Percentiles rank a stretch among this genome's conserved stretches.
These are phyloP conservation scores for Dothideomycetes sp. DNA, from an alignment of 2,329 filamentous ascomycete species.

Conservation along the genomic window DNA sequence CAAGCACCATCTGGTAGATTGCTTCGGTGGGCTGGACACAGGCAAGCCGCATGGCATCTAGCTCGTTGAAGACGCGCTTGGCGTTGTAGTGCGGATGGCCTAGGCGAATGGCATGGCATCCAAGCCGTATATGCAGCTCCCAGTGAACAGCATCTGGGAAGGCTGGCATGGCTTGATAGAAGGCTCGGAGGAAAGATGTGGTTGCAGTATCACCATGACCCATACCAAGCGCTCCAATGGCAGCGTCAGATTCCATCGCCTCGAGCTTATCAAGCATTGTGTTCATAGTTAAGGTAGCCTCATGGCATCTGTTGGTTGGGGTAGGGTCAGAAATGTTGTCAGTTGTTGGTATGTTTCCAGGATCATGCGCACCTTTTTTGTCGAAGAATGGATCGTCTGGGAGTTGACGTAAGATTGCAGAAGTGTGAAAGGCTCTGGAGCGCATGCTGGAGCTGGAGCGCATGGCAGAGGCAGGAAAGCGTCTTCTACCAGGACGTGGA, in stretches of 20 bases:
- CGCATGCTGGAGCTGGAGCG: background rate
- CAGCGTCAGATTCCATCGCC: slow-evolving; percentile 20
- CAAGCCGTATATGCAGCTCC: slow-evolving; percentile 24
- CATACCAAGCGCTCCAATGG: slow-evolving; percentile 19
- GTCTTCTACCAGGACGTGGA: too few species aligned
- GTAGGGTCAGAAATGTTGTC: slow-evolving; percentile 1
- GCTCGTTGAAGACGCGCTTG: slow-evolving; percentile 22
- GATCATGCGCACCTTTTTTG: slow-evolving; percentile 7
- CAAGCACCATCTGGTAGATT: slow-evolving; percentile 25
- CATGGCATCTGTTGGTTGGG: background rate
- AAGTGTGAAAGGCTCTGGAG: slow-evolving; percentile 5
- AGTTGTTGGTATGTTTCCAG: background rate
- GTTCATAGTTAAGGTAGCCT: slow-evolving; percentile 4
- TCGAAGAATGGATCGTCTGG: too few species aligned
- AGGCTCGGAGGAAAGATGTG: slow-evolving; percentile 31
- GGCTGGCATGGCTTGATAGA: slow-evolving; percentile 22
- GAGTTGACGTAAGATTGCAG: background rate
- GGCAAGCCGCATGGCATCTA: slow-evolving; percentile 23
- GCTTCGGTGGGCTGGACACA: slow-evolving; percentile 24
- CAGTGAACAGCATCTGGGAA: slow-evolving; percentile 21
- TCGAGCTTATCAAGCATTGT: slow-evolving; percentile 15
- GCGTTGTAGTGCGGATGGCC: slow-evolving; percentile 26
- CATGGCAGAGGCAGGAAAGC: too few species aligned
- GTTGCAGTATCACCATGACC: slow-evolving; percentile 27
- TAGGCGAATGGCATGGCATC: slow-evolving; percentile 25